These are phyloP conservation scores for Solioccasus polychromus DNA, from an alignment of 768 basidiomycete genomes.

Conservation along the genomic window DNA sequence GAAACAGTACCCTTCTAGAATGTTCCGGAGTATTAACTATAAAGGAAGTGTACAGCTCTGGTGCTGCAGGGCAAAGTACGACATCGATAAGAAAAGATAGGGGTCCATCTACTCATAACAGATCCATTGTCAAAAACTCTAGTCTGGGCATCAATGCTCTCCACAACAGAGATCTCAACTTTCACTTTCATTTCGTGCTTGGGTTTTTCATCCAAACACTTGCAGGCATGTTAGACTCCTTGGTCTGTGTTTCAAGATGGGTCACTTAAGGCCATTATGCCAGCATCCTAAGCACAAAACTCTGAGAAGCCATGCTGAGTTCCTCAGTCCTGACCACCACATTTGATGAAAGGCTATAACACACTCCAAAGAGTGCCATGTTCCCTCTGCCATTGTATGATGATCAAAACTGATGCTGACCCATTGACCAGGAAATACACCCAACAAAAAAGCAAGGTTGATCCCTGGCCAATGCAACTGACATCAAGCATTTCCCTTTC, in stretches of 20 bases:
- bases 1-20: too few species aligned
- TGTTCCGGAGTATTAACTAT: too few species aligned
- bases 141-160: constrained; percentile 74
- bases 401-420: constrained; percentile 67
- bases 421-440: constrained; percentile 54
- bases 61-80: too few species aligned
- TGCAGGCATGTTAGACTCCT: constrained; percentile 83
- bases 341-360: constrained; percentile 13
- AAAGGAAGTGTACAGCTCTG: too few species aligned
- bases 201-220: constrained; percentile 77
- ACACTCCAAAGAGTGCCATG: constrained; percentile 9
- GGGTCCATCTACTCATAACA: too few species aligned
- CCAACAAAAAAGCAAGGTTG: constrained; percentile 50
- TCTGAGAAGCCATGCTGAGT: constrained; percentile 34
- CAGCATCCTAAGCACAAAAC: constrained; percentile 66
- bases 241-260: constrained; percentile 85
- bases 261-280: constrained; percentile 77
- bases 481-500: constrained; percentile 76
- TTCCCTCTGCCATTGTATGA: constrained; percentile 38
- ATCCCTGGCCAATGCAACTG: constrained; percentile 56
- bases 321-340: constrained; percentile 7
- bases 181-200: constrained; percentile 70
- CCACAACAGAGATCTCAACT: constrained; percentile 60
- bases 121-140: constrained; percentile 68
- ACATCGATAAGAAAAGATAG: too few species aligned